Base-by-base conservation (phyloP, 2,329 filamentous ascomycete species). In the Xylariomycetidae sp. region DNA sequence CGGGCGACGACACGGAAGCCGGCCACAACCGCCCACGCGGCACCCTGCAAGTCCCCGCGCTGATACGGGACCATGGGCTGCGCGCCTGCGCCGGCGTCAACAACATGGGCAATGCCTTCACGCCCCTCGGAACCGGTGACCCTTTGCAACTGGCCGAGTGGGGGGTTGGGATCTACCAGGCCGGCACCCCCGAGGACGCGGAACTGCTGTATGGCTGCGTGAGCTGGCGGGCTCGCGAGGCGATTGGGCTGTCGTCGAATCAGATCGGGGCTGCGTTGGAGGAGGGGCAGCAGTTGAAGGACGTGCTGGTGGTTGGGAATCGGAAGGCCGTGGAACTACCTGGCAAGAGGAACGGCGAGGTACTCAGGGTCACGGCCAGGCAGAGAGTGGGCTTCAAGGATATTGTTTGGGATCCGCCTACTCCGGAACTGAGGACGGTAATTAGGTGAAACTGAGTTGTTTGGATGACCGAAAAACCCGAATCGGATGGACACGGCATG, bases 61-160 rank as follows among this genome's bases (percentile, higher is more conserved):
- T 85, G 59, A 79, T 85, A 39, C 63, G 67, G 24, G 60, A 72
- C 15, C 67, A 76, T 39, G 65, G 64, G 0, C 52, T 85, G 4
- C 67, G 76, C 38, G 76, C 68, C 14, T 76, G 75, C 10, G 67
- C 85, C 5, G 72, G 76, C 2, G 67, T 83, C 23, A 85, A 85
- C 49, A 86, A 86, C 47, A 73, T 86, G 10, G 81, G 81, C 13
- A 86, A 86, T 50, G 79, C 81, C 0, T 85, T 86, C 47, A 85
- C 82, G 6, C 82, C 82, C 0, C 74, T 79, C 48, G 82, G 81
- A 0, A 75, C 64, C 13, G 77, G 72, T 24, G 82, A 85, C 57
- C 81, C 81, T 1, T 52, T 86, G 30, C 64, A 64, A 25, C 59
- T 84, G 26, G 79, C 79, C 14, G 75, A 70, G 43, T 58, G 79